A percentile compares a stretch with the other conserved stretches of the same genome.
phyloP scores from a whole-genome alignment of 371 early-diverging fungal genomes.

The Lichtheimia hyalospora region DNA sequence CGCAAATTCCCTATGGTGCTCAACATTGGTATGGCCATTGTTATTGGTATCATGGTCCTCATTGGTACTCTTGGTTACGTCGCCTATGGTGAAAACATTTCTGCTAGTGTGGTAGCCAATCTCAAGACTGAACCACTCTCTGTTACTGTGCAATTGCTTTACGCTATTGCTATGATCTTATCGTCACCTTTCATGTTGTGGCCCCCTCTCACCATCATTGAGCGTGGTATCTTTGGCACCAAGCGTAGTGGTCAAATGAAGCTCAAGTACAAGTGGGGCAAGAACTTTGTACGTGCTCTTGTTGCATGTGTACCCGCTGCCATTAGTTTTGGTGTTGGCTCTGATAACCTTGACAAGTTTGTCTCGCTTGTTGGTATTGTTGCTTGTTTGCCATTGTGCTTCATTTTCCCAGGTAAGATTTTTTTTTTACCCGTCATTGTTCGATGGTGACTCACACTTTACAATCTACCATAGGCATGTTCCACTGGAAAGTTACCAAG shows the following conservation, averaged over 20 bases:
- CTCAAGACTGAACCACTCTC: constrained; percentile 55
- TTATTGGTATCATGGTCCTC: constrained; percentile 61
- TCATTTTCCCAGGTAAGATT: constrained; percentile 52
- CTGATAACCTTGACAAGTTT: constrained; percentile 68
- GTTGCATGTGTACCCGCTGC: constrained; percentile 57
- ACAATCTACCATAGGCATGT: constrained; percentile 24
- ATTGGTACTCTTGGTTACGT: constrained; percentile 75
- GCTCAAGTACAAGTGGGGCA: constrained; percentile 60
- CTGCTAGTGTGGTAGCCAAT: constrained; percentile 72
- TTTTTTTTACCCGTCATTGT: constrained; percentile 1
- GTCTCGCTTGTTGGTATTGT: constrained; percentile 61
- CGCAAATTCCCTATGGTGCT: constrained; percentile 64
- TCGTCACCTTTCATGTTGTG: constrained; percentile 78
- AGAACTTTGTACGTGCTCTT: constrained; percentile 60
- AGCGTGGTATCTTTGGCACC: constrained; percentile 48
- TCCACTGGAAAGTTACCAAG: constrained; percentile 62
- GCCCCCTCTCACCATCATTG: constrained; percentile 73
- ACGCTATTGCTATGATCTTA: constrained; percentile 76
- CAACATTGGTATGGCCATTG: constrained; percentile 55
- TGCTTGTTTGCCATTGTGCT: constrained; percentile 46
- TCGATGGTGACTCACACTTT: neutral
- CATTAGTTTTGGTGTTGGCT: constrained; percentile 63
- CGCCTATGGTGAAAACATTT: constrained; percentile 68
- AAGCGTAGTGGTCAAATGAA: constrained; percentile 32
- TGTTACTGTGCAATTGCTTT: constrained; percentile 64